These are phyloP conservation scores for Fonsecaea erecta DNA, from an alignment of 2,329 filamentous ascomycete genomes.

Conservation along the genomic window DNA sequence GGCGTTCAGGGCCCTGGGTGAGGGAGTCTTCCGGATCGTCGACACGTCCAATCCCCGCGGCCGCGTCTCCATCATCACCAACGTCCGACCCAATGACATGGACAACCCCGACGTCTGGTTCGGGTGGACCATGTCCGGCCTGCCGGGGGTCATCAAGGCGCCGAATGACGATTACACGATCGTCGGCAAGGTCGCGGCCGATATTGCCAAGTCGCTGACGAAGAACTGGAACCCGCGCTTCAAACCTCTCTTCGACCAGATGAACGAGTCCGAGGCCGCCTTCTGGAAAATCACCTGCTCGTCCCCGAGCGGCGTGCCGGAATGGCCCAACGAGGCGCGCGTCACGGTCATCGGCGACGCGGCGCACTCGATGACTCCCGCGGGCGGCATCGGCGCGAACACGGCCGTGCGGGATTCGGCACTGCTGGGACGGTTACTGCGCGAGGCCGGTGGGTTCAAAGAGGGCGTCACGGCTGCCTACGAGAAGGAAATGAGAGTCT, in stretches of 20 bases:
- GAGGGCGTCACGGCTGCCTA: slow-evolving; percentile 47
- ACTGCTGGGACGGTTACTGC: slow-evolving; percentile 52
- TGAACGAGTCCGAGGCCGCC: slow-evolving; percentile 41
- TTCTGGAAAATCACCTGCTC: slow-evolving; percentile 45
- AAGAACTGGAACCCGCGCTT: slow-evolving; percentile 38
- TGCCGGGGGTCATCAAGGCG: slow-evolving; percentile 61
- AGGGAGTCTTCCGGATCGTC: slow-evolving; percentile 64
- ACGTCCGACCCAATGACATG: slow-evolving; percentile 65
- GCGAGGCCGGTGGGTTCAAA: slow-evolving; percentile 57
- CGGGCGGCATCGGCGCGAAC: slow-evolving; percentile 53
- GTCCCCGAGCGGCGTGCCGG: slow-evolving; percentile 41
- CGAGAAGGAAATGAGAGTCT: slow-evolving; percentile 52
- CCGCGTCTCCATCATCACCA: slow-evolving; percentile 63
- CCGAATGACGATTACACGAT: slow-evolving; percentile 66
- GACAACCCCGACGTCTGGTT: slow-evolving; percentile 62
- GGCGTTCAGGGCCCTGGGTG: slow-evolving; percentile 65
- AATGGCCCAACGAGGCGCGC: slow-evolving; percentile 41
- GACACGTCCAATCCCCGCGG: slow-evolving; percentile 57
- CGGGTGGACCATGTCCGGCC: slow-evolving; percentile 67
- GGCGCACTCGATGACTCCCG: slow-evolving; percentile 54
- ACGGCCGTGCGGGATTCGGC: slow-evolving; percentile 51
- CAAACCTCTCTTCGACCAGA: slow-evolving; percentile 39
- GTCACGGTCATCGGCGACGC: slow-evolving; percentile 54
- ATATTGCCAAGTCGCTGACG: slow-evolving; percentile 37
- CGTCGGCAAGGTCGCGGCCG: slow-evolving; percentile 52